Evolutionary conservation across 2,329 filamentous ascomycete species (phyloP).

Genomic region (Chaetomium strumarium): DNA sequence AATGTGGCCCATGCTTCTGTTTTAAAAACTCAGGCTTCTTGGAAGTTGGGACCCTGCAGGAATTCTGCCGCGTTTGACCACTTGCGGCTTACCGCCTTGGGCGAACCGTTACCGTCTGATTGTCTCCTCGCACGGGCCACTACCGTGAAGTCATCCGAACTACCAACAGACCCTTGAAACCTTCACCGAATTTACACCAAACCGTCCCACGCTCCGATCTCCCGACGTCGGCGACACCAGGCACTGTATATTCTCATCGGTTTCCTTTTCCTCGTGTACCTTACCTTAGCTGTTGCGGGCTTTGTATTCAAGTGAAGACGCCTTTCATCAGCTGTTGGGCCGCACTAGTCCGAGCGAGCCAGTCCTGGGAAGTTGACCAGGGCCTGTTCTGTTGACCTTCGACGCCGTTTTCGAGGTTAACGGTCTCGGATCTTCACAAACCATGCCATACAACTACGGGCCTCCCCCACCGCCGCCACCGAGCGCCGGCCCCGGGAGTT

Average conservation of each 20-base stretch:
- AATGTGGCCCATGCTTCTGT: too few relatives aligned
- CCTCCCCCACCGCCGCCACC: constrained; percentile 43
- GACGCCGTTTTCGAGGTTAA: background rate
- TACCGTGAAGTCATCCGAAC: background rate
- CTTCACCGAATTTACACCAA: background rate
- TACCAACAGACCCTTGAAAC: background rate
- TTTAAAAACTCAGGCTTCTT: too few relatives aligned
- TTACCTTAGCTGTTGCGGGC: background rate
- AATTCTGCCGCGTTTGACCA: background rate
- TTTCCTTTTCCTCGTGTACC: background rate
- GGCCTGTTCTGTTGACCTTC: constrained; percentile 2
- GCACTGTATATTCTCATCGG: constrained; percentile 2
- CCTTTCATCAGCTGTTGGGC: constrained; percentile 6
- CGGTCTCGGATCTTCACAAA: background rate
- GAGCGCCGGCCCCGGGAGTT: constrained; percentile 31
- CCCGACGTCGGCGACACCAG: background rate
- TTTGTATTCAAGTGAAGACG: constrained; percentile 23
- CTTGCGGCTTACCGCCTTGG: background rate
- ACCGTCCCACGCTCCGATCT: background rate
- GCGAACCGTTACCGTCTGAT: background rate
- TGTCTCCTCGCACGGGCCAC: background rate
- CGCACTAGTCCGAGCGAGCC: background rate
- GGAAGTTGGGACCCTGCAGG: background rate
- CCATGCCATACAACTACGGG: constrained; percentile 51
- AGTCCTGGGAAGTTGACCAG: constrained; percentile 12